A percentile compares a stretch with the other conserved stretches of the same genome.
Evolutionary conservation across 768 basidiomycete genomes (phyloP).

Genomic region (Paxillus involutus): DNA sequence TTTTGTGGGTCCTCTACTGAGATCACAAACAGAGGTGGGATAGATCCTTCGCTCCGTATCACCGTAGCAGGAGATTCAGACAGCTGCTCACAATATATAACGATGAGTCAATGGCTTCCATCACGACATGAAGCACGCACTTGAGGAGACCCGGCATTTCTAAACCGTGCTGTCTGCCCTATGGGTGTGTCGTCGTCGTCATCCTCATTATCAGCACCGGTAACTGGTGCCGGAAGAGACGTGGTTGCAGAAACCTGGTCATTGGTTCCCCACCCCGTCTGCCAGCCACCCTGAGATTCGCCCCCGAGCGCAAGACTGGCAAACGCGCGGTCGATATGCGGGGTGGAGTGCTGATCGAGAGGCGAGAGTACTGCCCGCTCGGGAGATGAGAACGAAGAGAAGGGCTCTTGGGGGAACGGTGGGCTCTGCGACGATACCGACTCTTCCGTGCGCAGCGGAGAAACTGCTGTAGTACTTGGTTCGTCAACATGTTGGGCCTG

Average conservation of each 20-base stretch:
- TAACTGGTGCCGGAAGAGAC: constrained; percentile 20
- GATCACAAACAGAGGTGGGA: constrained; percentile 78
- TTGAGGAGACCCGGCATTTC: constrained; percentile 26
- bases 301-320: constrained; percentile 49
- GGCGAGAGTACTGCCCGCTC: constrained; percentile 31
- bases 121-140: constrained; percentile 1
- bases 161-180: constrained; percentile 41
- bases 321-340: constrained; percentile 31
- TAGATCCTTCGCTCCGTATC: constrained; percentile 38
- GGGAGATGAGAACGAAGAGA: constrained; percentile 18
- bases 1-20: constrained; percentile 97
- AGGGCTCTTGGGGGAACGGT: constrained; percentile 11
- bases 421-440: constrained; percentile 3
- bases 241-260: constrained; percentile 21
- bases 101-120: neutral
- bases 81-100: constrained; percentile 9
- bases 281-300: constrained; percentile 53
- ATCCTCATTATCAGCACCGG: constrained; percentile 39
- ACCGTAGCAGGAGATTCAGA: constrained; percentile 13
- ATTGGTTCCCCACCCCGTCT: constrained; percentile 43
- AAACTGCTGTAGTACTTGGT: constrained; percentile 8
- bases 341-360: constrained; percentile 24
- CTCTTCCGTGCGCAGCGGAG: constrained; percentile 17
- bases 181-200: constrained; percentile 74
- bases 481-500: constrained; percentile 34